Evolutionary conservation across 352 stramenopile genomes (phyloP).

Genomic region (Globisporangium recalcitrans): DNA sequence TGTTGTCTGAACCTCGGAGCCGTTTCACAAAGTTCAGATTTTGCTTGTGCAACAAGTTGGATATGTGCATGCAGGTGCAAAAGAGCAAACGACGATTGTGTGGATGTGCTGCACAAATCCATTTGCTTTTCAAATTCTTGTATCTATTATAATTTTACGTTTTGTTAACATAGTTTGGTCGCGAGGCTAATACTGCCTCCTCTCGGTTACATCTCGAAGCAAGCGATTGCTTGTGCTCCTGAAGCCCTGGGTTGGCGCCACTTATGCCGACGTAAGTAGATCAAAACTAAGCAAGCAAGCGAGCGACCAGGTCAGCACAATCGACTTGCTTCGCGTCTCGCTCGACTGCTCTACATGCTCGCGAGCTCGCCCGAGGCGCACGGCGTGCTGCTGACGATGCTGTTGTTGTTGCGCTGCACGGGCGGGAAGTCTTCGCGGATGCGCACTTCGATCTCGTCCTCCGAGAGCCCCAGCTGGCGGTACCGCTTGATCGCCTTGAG

Average conservation of each 20-base stretch:
- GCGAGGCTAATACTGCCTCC: too few species aligned
- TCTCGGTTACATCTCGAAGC: neutral
- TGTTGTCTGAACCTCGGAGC: neutral
- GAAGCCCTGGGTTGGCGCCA: neutral
- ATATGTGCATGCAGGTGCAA: too few species aligned
- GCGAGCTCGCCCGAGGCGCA: conserved; percentile 12
- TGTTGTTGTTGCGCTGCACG: conserved; percentile 33
- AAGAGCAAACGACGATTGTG: too few species aligned
- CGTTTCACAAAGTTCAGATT: neutral
- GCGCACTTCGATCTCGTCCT: conserved; percentile 62
- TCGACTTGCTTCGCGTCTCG: neutral
- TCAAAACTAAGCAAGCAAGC: neutral
- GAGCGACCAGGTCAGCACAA: too few species aligned
- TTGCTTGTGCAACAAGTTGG: too few species aligned
- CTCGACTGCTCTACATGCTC: conserved; percentile 11
- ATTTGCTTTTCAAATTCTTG: neutral
- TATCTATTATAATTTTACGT: neutral
- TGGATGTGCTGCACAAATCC: too few species aligned
- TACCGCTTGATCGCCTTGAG: conserved; percentile 63
- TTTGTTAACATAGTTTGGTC: neutral
- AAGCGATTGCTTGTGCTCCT: too few species aligned
- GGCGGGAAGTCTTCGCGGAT: conserved; percentile 65
- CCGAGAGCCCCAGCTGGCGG: conserved; percentile 40
- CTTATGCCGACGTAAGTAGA: conserved; percentile 13
- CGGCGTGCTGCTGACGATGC: neutral